phyloP scores from a whole-genome alignment of 1,284 basidiomycete species.

The Ceratobasidium sp. region DNA sequence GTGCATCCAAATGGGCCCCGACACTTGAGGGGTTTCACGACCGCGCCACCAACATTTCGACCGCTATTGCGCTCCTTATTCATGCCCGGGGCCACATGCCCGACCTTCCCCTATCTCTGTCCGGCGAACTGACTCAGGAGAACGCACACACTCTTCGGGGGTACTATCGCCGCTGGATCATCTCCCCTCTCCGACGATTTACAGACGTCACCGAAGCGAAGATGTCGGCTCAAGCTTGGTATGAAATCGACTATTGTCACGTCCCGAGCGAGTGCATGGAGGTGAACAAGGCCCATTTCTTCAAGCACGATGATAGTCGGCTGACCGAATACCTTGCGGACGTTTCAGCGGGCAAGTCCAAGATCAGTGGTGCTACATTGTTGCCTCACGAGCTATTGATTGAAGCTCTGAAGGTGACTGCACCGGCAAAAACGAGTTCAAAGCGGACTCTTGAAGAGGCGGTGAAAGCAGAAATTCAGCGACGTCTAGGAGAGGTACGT shows the following conservation, averaged over 20 bases:
- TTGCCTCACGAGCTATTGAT: slow-evolving; percentile 68
- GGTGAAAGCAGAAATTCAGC: slow-evolving; percentile 28
- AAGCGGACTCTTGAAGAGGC: slow-evolving; percentile 1
- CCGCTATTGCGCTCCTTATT: slow-evolving; percentile 71
- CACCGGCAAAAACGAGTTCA: background rate
- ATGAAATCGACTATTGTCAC: slow-evolving; percentile 58
- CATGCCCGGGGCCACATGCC: slow-evolving; percentile 55
- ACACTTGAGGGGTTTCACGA: slow-evolving; percentile 70
- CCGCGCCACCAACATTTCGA: slow-evolving; percentile 70
- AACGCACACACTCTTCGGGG: slow-evolving; percentile 63
- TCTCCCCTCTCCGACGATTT: slow-evolving; percentile 67
- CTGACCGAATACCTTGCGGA: slow-evolving; percentile 68
- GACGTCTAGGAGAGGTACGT: slow-evolving; percentile 34
- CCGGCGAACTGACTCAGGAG: slow-evolving; percentile 52
- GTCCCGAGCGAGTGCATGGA: slow-evolving; percentile 73
- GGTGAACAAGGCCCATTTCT: slow-evolving; percentile 66
- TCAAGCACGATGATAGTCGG: slow-evolving; percentile 67
- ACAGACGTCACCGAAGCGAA: slow-evolving; percentile 67
- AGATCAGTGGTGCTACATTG: slow-evolving; percentile 71
- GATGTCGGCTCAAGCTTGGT: slow-evolving; percentile 73
- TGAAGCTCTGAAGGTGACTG: slow-evolving; percentile 54
- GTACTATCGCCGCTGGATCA: slow-evolving; percentile 66
- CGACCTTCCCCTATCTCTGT: slow-evolving; percentile 51
- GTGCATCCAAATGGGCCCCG: slow-evolving; percentile 78
- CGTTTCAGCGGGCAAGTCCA: slow-evolving; percentile 67